Evolutionary conservation across 768 basidiomycete genomes (phyloP).

Genomic region (Psilocybe cyanescens): DNA sequence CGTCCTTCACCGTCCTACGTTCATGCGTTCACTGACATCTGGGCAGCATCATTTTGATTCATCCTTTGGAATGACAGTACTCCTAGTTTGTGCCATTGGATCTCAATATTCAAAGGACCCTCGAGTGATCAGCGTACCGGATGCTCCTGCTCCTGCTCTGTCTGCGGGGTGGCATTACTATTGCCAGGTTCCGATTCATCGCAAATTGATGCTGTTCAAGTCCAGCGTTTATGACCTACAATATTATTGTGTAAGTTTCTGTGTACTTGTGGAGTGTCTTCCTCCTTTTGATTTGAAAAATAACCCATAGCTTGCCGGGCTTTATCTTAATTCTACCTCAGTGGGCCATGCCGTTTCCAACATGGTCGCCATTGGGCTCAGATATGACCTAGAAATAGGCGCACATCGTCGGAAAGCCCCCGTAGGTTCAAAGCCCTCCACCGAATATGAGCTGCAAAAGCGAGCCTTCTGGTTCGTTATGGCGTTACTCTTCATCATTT

Average conservation of each 20-base stretch:
- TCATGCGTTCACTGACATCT: slow-evolving; percentile 52
- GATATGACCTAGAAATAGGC: slow-evolving; percentile 78
- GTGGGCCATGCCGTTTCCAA: slow-evolving; percentile 71
- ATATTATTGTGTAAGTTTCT: slow-evolving; percentile 47
- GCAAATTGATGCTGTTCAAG: slow-evolving; percentile 62
- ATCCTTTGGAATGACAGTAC: slow-evolving; percentile 59
- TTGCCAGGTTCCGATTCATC: slow-evolving; percentile 65
- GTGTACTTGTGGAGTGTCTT: neutral
- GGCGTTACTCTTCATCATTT: neutral
- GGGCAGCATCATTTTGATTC: slow-evolving; percentile 53
- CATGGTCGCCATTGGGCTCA: slow-evolving; percentile 69
- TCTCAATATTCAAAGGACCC: slow-evolving; percentile 62
- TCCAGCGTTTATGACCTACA: slow-evolving; percentile 80
- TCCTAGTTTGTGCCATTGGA: slow-evolving; percentile 75
- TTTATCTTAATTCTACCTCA: slow-evolving; percentile 58
- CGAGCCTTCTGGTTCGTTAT: slow-evolving; percentile 60
- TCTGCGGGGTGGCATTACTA: slow-evolving; percentile 70
- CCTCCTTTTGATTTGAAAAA: neutral
- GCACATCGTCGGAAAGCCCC: slow-evolving; percentile 56
- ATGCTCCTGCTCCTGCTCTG: slow-evolving; percentile 32
- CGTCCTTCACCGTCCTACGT: slow-evolving; percentile 74
- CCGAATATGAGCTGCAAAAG: slow-evolving; percentile 78
- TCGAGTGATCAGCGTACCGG: slow-evolving; percentile 48
- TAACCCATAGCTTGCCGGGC: slow-evolving; percentile 46
- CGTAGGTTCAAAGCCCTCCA: slow-evolving; percentile 33